Conservation (phyloP, 2,329 filamentous ascomycete species). For the Stylonectria norvegica region DNA sequence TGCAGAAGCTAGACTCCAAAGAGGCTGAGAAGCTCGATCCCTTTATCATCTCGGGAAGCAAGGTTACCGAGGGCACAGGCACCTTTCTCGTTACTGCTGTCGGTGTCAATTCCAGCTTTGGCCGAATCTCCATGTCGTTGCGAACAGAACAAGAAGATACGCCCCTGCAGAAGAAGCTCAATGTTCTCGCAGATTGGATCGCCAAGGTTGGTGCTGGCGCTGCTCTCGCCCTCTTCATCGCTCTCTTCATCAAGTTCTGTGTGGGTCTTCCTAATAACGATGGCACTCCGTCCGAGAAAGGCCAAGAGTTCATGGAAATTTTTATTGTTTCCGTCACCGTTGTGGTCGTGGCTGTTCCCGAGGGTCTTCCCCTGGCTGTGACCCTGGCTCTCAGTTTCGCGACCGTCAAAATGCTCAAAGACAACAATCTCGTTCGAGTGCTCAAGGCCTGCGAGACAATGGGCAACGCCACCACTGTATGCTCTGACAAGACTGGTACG, state of each 20-base stretch:
- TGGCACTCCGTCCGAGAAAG: conserved; percentile 52
- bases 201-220: conserved; percentile 57
- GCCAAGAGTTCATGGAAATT: conserved; percentile 56
- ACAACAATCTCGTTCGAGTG: conserved; percentile 66
- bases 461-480: conserved; percentile 71
- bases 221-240: conserved; percentile 69
- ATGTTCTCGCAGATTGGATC: conserved; percentile 30
- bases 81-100: conserved; percentile 54
- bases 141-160: conserved; percentile 50
- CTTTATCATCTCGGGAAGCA: conserved; percentile 58
- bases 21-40: conserved; percentile 54
- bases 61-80: conserved; percentile 52
- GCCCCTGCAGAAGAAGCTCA: conserved; percentile 54
- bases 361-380: conserved; percentile 64
- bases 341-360: conserved; percentile 64
- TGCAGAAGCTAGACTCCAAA: conserved; percentile 42
- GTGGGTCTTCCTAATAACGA: conserved; percentile 54
- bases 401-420: conserved; percentile 65
- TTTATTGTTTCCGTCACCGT: conserved; percentile 65
- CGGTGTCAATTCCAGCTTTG: conserved; percentile 53
- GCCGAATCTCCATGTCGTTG: conserved; percentile 55
- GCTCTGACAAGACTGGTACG: conserved; percentile 58
- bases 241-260: conserved; percentile 75
- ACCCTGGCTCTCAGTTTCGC: conserved; percentile 67
- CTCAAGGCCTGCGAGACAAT: conserved; percentile 69